Base-by-base conservation (phyloP, 768 basidiomycete genomes). In the Crassisporium funariophilum region DNA sequence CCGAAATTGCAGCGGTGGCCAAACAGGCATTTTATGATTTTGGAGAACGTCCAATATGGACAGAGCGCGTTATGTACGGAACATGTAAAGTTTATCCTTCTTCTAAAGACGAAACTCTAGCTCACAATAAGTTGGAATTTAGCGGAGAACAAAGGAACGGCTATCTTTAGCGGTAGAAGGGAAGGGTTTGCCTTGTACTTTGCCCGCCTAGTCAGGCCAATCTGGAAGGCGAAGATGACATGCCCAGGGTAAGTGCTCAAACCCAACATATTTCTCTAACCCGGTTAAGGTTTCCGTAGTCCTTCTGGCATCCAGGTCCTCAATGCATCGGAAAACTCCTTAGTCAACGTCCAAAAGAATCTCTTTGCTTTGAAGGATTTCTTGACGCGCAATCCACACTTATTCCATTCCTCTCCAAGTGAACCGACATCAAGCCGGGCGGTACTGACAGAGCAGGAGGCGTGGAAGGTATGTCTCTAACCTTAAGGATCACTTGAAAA, bases 121-220 rank as follows among this genome's bases (percentile, higher is more conserved):
- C n/a, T n/a, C n/a, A n/a, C n/a, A 31, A 3, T 19, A 39, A 34
- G 2, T 19, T n/a, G 12, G 24, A 0, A 46, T 33, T 15, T 48
- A 82, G 85, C 79, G 31, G 86, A 88, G 53, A 79, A 74, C 56
- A 80, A 83, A 40, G 87, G 88, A 12, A 86, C 78, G 36, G 82
- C 86, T 2, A 80, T 83, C 44, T 97, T 88, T 65, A 93, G 91
- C 54, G 89, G 93, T 22, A 78, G 93, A 46, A 79, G 93, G 49
- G 91, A 97, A 69, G 95, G 91, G 2, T 76, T 98, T 38, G 86
- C 86, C 0, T 66, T 95, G 21, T 94, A 93, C 63, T 83, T 98
- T 62, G 81, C 91, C 5, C 79, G 97, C 35, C 74, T 97, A 19
- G 71, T 97, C 16, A 73, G 92, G 23, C 89, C 92, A 1, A 74